Base-by-base conservation (phyloP, 1,284 basidiomycete genomes). In the Vanrija sp. region DNA sequence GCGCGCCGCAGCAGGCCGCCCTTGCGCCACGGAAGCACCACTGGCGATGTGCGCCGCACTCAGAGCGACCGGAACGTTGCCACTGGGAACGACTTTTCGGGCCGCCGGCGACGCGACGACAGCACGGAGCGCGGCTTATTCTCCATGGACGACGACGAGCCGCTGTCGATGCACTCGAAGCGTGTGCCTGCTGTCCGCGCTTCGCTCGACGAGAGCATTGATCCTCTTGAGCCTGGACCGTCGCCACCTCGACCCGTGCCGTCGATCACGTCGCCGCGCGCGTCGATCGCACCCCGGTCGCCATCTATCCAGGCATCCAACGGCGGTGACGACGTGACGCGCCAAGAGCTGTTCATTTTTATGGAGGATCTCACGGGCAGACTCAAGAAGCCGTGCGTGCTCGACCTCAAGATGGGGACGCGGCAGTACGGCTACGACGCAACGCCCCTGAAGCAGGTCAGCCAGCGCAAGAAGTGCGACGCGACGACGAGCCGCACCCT, bases 381-480 rank as follows among this genome's bases (percentile, higher is more conserved):
- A n/a, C 77, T 98, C 63, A 94, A 89, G 73, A 85, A 84, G 49
- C 91, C 96, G 4, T 99, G 95, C 69, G 96, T 99, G 41, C 83
- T 98, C 61, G 95, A 99, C 75, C 80, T 98, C 66, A 99, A 98
- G 81, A 98, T 98, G 95, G 95, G 95, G 14, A 98, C 94, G 31
- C 82, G 95, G 41, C 95, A 99, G 77, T 98, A 98, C 75, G 96
- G 96, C 15, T 88, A 96, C 76, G 91, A 98, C 67, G 95, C 95
- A 20, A 90, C 88, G 4, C 79, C 86, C 0, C 81, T 85, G 52
- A 99, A 99, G 80, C 97, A 96, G 82, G 88, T 87, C 77, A 96
- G 91, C 68, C 96, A 99, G 78, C 85, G 95, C 46, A 96, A 95
- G 77, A 99, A 99, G 77, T 98, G 95, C 72, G 92, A 97, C 74